A percentile compares a stretch with the other conserved stretches of the same genome.
Evolutionary conservation across 2,329 filamentous ascomycete genomes (phyloP).

Genomic region (Monosporascus sp.): DNA sequence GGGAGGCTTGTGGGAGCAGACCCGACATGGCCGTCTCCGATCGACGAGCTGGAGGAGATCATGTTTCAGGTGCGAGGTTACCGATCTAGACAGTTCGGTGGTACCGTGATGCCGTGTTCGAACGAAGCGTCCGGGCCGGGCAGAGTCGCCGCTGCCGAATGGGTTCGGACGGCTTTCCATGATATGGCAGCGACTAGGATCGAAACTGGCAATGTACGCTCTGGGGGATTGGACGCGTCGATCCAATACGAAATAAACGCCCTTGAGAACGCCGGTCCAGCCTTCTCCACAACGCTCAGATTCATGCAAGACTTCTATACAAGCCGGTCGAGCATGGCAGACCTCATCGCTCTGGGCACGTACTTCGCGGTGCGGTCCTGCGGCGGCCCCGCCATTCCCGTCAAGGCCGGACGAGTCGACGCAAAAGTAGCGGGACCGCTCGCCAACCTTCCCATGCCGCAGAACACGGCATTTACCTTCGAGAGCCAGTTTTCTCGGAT

Average conservation of each 20-base stretch:
- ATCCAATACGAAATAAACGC: constrained; percentile 53
- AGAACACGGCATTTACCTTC: constrained; percentile 49
- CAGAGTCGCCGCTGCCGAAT: constrained; percentile 55
- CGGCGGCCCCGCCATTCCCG: constrained; percentile 49
- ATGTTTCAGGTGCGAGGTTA: constrained; percentile 55
- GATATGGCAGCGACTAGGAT: constrained; percentile 54
- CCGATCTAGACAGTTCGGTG: constrained; percentile 49
- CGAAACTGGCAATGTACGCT: constrained; percentile 29
- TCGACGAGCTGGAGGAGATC: constrained; percentile 60
- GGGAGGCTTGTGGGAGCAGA: constrained; percentile 34
- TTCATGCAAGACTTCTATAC: constrained; percentile 51
- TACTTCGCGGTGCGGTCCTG: constrained; percentile 55
- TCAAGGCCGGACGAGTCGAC: constrained; percentile 50
- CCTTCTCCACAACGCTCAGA: constrained; percentile 46
- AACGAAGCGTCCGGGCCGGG: constrained; percentile 48
- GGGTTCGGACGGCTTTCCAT: constrained; percentile 57
- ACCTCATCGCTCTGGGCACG: constrained; percentile 53
- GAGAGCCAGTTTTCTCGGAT: constrained; percentile 51
- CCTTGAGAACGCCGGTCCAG: constrained; percentile 52
- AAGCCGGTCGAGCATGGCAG: constrained; percentile 46
- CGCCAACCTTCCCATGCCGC: constrained; percentile 51
- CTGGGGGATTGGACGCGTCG: constrained; percentile 55
- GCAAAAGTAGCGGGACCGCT: constrained; percentile 40
- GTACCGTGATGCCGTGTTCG: constrained; percentile 51
- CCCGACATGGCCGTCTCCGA: constrained; percentile 55